phyloP scores from a whole-genome alignment of 169 alveolate genomes.

The Plasmodium sp. region DNA sequence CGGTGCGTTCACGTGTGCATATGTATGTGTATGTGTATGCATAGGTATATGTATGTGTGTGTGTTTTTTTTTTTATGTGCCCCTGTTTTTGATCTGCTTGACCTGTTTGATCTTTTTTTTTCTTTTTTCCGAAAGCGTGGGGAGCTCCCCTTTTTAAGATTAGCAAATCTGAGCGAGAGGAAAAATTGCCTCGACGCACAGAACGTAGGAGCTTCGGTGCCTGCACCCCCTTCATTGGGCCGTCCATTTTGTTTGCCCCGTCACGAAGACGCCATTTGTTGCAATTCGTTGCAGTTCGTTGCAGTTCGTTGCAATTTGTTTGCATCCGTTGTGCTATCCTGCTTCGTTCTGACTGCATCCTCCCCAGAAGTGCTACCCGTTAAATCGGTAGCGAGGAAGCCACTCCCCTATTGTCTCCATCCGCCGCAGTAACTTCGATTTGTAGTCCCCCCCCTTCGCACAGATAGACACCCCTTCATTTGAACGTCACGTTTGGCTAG shows the following conservation, averaged over 20 bases:
- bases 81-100: background rate
- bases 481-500: background rate
- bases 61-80: background rate
- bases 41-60: too few relatives aligned
- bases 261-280: background rate
- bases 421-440: background rate
- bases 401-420: background rate
- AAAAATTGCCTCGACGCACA: background rate
- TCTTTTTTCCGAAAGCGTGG: background rate
- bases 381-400: background rate
- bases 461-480: background rate
- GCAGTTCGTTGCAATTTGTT: background rate
- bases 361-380: background rate
- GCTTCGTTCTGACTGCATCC: background rate
- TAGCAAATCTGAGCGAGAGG: background rate
- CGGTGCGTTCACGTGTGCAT: background rate
- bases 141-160: background rate
- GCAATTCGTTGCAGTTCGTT: background rate
- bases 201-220: background rate
- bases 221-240: background rate
- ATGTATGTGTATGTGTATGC: too few relatives aligned
- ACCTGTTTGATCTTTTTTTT: background rate
- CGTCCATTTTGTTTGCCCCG: background rate
- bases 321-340: background rate
- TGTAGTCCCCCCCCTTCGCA: background rate